Conservation (phyloP, 106 monocot genomes). For the Dendrobium catenatum region DNA sequence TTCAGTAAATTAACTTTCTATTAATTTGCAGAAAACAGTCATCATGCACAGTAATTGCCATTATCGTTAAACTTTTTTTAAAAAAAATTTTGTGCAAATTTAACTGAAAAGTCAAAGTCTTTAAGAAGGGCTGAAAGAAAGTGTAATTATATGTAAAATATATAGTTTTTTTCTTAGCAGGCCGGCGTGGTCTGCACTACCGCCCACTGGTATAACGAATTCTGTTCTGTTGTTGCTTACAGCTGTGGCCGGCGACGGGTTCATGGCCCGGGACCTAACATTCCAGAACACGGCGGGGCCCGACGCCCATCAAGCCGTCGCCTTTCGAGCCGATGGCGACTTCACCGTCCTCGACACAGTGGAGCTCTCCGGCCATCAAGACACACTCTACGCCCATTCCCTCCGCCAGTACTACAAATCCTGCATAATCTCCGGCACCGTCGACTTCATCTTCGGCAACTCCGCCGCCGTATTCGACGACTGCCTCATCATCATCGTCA, state of each 20-base stretch:
- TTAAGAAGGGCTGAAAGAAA: too few relatives aligned
- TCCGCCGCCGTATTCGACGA: conserved; percentile 52
- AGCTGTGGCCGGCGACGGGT: conserved; percentile 65
- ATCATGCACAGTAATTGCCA: too few relatives aligned
- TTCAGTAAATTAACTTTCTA: too few relatives aligned
- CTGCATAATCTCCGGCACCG: conserved; percentile 66
- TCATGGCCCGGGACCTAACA: conserved; percentile 66
- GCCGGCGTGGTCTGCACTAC: too few relatives aligned
- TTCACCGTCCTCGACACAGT: conserved; percentile 51
- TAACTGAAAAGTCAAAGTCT: too few relatives aligned
- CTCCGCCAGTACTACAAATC: conserved; percentile 65
- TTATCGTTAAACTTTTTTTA: too few relatives aligned
- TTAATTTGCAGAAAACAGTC: too few relatives aligned
- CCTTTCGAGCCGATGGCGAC: conserved; percentile 60
- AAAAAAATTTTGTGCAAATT: too few relatives aligned
- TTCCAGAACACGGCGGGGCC: conserved; percentile 80
- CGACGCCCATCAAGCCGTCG: conserved; percentile 66
- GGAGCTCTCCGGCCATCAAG: conserved; percentile 66
- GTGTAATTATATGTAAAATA: too few relatives aligned
- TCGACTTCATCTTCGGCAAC: conserved; percentile 86
- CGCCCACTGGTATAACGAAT: too few relatives aligned
- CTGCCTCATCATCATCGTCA: conserved; percentile 33
- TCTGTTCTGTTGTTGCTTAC: background rate
- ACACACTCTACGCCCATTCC: conserved; percentile 67
- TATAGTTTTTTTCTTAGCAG: too few relatives aligned